Evolutionary conservation across 768 basidiomycete species (phyloP), one percentile per base, ranked within the genome.

Genomic region (Pleurotus pulmonarius): DNA sequence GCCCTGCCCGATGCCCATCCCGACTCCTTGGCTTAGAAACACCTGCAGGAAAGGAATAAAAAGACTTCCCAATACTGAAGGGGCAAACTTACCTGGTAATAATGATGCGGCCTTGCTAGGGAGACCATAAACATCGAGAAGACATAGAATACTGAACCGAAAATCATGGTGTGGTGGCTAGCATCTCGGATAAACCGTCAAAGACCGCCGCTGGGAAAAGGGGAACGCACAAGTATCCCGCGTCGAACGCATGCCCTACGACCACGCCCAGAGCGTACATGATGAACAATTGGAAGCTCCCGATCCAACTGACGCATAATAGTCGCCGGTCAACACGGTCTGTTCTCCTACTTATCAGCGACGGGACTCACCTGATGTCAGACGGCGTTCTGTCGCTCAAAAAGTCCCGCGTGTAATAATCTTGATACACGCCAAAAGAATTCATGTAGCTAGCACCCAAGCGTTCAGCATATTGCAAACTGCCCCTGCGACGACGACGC

Each of bases 371-470:
- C 73, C 75, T 76, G 43, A 79, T 75, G 37, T 76, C 73, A n/a
- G 75, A 78, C n/a, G 78, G 72, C 5, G 71, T 70, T 25, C 64
- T 69, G 43, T 70, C 65, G 12, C 60, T 63, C 55, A 80, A 60
- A 56, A 75, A 76, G 5, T 68, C 63, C 38, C 73, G 68, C 1
- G 75, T 75, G 46, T 81, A 75, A 22, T 77, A 75, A 51, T 81
- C 81, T 66, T 80, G 74, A 57, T 75, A 77, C n/a, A 75, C 71
- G 2, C 78, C 78, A 59, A 76, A 77, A 3, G 75, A 71, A 25
- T 74, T 75, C 24, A 73, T 67, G 57, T 77, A 79, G 4, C 78
- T 79, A 55, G 65, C 63, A 39, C 64, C 65, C 62, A 67, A 68
- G 29, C 16, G 16, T 34, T 46, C 26, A 43, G 53, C 37, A 40